Evolutionary conservation across 805 yeast genomes (phyloP), one percentile per base, ranked within the genome.

Genomic region (Wickerhamiella shivajii): DNA sequence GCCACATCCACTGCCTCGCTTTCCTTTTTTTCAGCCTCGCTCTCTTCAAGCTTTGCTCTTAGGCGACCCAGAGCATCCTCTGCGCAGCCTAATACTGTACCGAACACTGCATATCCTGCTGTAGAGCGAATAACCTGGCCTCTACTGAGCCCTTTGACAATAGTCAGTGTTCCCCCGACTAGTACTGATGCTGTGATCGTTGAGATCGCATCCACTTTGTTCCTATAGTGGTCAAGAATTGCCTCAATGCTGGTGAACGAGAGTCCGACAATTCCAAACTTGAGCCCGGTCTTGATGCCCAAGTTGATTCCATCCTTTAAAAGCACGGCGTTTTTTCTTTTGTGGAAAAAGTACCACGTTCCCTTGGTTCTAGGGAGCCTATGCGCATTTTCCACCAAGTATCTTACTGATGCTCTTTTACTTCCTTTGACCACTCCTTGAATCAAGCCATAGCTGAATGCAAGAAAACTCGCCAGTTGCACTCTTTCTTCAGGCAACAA

Each of bases 311-410:
- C 80, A 18, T 61, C 60, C 37, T 67, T 61, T 22, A 77, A 53
- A 55, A 80, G 70, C 19, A 76, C 77, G 52, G 78, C 77, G 53
- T 78, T 77, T 57, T 79, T 81, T 41, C 81, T 65, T 55, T 77
- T 80, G 55, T 81, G 90, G 54, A 81, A 81, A 50, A 75, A 77
- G 49, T 77, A 81, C 94, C 93, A 81, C 0, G 87, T 90, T 14
- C 81, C 84, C 34, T 71, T 75, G 0, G 76, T 71, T 15, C 54
- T 63, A 6, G 94, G 94, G 37, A 83, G 56, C 33, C 94, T 52
- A 49, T 81, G 93, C 10, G 90, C 77, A 47, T 81, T 81, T 44
- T 78, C 80, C 2, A 85, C 83, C 29, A 81, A 59, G 44, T 67
- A 81, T 27, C 71, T 63, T 27, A 73, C 54, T 1, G 77, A 67